Conservation (phyloP, 768 basidiomycete species). For the Phlegmacium glaucopus region DNA sequence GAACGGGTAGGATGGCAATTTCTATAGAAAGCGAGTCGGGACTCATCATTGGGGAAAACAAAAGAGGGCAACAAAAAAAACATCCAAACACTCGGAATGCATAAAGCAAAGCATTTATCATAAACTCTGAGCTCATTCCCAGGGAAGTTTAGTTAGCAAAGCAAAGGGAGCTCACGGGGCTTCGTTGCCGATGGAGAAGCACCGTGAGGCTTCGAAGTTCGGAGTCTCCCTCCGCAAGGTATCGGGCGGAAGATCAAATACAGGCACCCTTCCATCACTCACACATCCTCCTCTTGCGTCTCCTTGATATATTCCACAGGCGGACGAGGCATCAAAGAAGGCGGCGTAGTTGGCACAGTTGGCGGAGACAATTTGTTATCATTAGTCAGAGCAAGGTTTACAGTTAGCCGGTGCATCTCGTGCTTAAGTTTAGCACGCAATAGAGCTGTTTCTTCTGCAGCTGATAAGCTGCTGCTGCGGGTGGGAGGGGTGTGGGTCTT, state of each 20-base stretch:
- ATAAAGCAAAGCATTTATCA: too few species aligned
- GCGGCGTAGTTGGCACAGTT: conserved; percentile 42
- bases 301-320: conserved; percentile 80
- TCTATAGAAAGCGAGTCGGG: too few species aligned
- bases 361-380: conserved; percentile 8
- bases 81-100: too few species aligned
- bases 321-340: conserved; percentile 73
- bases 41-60: too few species aligned
- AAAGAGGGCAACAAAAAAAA: too few species aligned
- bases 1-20: too few species aligned
- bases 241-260: conserved; percentile 8
- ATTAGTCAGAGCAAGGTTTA: conserved; percentile 13
- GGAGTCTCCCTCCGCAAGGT: background rate
- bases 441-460: conserved; percentile 75
- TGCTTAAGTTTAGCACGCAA: conserved; percentile 54
- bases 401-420: conserved; percentile 34
- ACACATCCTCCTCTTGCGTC: conserved; percentile 71
- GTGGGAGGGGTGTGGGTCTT: conserved; percentile 34
- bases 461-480: conserved; percentile 44
- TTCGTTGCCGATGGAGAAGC: conserved; percentile 11
- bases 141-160: conserved; percentile 28
- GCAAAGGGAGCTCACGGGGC: conserved; percentile 33
- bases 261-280: conserved; percentile 35
- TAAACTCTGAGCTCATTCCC: conserved; percentile 9
- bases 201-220: too few species aligned